Evolutionary conservation across 1,284 basidiomycete genomes (phyloP), one percentile per base, ranked within the genome.

Genomic region (Puccinia coronata): DNA sequence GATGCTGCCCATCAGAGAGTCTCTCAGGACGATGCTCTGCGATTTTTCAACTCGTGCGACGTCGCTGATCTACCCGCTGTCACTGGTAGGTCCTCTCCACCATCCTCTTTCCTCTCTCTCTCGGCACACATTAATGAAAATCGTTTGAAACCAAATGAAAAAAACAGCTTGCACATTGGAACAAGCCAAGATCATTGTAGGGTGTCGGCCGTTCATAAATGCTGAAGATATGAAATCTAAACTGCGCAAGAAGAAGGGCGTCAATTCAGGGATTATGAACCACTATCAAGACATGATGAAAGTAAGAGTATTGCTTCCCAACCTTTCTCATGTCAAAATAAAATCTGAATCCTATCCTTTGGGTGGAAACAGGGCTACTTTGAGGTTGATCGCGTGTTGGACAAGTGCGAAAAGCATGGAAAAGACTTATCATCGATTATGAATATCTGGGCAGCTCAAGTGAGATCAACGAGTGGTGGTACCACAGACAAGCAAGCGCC

Each of bases 191-290:
- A 90, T 90, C 80, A 94, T 98, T 83, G 90, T 94, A 82, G 88
- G 89, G 25, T 88, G 95, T 55, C 91, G 96, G 65, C 96, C 96
- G 0, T 99, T 94, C 86, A 85, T 86, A 6, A 90, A 91, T 28
- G 89, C 91, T n/a, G 91, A 92, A 51, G 93, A 96, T 82, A 88
- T 98, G 71, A 91, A 91, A 69, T 86, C 86, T 80, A 95, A 93
- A 86, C 89, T 97, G 16, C 90, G 90, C 74, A 93, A 95, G 86
- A 94, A 94, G 87, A 95, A 95, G 84, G 96, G 96, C 25, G 92
- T 99, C 83, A 95, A 94, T 82, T 90, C 92, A 81, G 91, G 92
- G 82, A 89, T 99, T 85, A 95, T 98, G 85, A 93, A 96, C 84
- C 93, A 96, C 83, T 96, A 93, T 85, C 90, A 91, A 76, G 90